These are phyloP conservation scores for Trichoderma breve DNA, from an alignment of 2,329 filamentous ascomycete genomes.

Conservation along the genomic window DNA sequence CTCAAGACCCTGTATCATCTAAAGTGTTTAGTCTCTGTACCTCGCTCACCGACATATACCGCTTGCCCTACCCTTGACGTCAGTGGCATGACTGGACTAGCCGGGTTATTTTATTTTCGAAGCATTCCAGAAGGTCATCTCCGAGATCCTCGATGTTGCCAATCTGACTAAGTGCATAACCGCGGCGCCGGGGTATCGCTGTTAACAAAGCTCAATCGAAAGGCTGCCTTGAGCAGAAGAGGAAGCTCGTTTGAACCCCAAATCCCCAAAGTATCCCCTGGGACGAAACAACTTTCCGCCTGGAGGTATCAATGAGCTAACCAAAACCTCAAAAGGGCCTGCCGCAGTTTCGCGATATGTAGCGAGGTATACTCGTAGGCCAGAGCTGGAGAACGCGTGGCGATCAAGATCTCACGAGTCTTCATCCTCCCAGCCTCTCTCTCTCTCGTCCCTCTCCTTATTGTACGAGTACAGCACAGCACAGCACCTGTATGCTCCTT, in stretches of 20 bases:
- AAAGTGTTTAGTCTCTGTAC: neutral
- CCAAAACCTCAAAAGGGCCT: neutral
- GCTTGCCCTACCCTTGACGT: neutral
- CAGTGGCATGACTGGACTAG: neutral
- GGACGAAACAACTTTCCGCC: neutral
- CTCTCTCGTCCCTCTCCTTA: neutral
- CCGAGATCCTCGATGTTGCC: slow-evolving; percentile 10
- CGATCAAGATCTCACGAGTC: neutral
- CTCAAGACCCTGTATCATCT: neutral
- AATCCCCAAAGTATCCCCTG: neutral
- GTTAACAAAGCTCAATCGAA: neutral
- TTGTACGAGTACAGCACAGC: neutral
- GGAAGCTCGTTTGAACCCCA: neutral
- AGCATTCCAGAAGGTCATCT: slow-evolving; percentile 16
- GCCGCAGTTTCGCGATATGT: neutral
- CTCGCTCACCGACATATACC: slow-evolving; percentile 7
- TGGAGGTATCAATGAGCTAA: neutral
- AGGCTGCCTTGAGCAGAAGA: neutral
- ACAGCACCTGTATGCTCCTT: neutral
- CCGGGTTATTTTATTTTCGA: neutral
- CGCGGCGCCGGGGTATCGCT: neutral
- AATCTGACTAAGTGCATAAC: slow-evolving; percentile 1
- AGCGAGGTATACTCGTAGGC: neutral
- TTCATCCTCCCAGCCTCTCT: neutral
- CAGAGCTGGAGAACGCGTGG: neutral